Evolutionary conservation across 2,329 filamentous ascomycete species (phyloP), one percentile per base, ranked within the genome.

Genomic region (Zymoseptoria crescenta): DNA sequence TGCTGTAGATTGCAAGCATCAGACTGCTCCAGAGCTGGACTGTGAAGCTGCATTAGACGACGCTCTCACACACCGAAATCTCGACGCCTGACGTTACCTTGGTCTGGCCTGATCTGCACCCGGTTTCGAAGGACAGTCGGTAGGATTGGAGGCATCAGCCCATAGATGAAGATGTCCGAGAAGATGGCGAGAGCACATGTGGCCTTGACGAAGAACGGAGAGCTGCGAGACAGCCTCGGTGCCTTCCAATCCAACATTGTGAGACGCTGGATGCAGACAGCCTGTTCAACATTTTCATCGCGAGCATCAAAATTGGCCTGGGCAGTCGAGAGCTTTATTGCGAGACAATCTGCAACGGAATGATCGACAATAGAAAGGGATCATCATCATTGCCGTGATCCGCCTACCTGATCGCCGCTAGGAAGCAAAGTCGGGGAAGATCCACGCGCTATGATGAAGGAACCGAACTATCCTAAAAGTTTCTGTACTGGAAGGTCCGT

Each of bases 101-200:
- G 49, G 21, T 53, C 28, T 27, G 49, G 49, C 19, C 45, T 48
- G 9, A 41, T 29, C 6, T 29, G 45, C 13, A 49, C 55, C 8
- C 50, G 27, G 21, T 52, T 29, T 48, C 45, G 28, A 53, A 57
- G 55, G 27, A 52, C 30, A 29, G 27, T 51, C 19, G 55, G 55
- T 13, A 57, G 20, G 49, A 57, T 49, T 41, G 55, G 55, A 19
- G 55, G 49, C 28, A 57, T 29, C 49, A 57, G 45, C 13, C 49
- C 55, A 28, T 57, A 57, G 35, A 49, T 24, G 28, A 52, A 57
- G 10, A 57, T 41, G 49, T 57, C 55, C 55, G 52, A 35, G 10
- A 53, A 53, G 16, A 50, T 50, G 49, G 49, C 49, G 49, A 70
- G n/a, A 69, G 73, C 27, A 74, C 49, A 50, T 50, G 21, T 50